Evolutionary conservation across 1,139 yeast species (phyloP).

Genomic region (Zygosaccharomyces pseudobailii): DNA sequence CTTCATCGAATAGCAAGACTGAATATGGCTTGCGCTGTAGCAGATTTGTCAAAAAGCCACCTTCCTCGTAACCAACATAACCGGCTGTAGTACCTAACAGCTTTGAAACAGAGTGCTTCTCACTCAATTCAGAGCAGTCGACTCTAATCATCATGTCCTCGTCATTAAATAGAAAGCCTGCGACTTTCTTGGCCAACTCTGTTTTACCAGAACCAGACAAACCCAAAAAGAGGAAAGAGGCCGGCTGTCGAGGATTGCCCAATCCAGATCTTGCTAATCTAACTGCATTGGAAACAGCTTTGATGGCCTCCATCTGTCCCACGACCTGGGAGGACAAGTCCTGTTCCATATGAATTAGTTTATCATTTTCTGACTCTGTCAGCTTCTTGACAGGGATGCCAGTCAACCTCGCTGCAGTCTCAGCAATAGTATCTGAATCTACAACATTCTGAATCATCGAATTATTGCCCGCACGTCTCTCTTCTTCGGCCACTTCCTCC

Average conservation of each 20-base stretch:
- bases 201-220: constrained; percentile 98
- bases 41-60: constrained; percentile 93
- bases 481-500: constrained; percentile 68
- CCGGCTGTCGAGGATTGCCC: constrained; percentile 93
- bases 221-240: constrained; percentile 92
- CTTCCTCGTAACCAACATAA: constrained; percentile 96
- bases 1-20: constrained; percentile 89
- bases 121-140: constrained; percentile 94
- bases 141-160: constrained; percentile 95
- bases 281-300: constrained; percentile 92
- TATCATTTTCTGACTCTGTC: constrained; percentile 91
- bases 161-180: constrained; percentile 92
- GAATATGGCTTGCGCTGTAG: constrained; percentile 89
- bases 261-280: constrained; percentile 93
- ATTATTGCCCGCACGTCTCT: constrained; percentile 56
- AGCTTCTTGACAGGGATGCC: constrained; percentile 97
- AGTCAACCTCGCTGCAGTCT: constrained; percentile 93
- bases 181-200: constrained; percentile 91
- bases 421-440: constrained; percentile 89
- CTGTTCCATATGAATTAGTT: constrained; percentile 90
- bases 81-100: constrained; percentile 98
- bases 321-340: constrained; percentile 79
- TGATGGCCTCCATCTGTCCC: constrained; percentile 94
- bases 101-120: constrained; percentile 92
- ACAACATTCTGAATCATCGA: constrained; percentile 82